phyloP scores from a whole-genome alignment of 768 basidiomycete genomes.

The Podaxis pistillaris region DNA sequence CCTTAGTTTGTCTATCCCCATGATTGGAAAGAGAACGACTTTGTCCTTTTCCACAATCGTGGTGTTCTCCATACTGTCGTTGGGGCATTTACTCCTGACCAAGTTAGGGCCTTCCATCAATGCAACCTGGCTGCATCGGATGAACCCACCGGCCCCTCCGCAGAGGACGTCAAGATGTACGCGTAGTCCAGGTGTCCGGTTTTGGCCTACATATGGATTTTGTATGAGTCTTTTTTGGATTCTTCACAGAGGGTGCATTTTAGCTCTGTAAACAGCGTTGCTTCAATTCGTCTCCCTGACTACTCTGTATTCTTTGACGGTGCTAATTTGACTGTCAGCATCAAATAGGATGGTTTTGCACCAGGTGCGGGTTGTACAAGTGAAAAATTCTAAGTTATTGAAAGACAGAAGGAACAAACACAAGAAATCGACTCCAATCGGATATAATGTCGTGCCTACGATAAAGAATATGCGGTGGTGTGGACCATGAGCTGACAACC shows the following conservation, averaged over 20 bases:
- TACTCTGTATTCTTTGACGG: no score
- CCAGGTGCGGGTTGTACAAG: no score
- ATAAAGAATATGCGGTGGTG: no score
- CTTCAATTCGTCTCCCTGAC: no score
- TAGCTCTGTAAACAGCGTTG: no score
- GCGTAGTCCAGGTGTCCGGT: slow-evolving; percentile 30
- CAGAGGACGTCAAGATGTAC: slow-evolving; percentile 65
- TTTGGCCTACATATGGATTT: neutral
- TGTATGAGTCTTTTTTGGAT: neutral
- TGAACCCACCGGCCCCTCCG: slow-evolving; percentile 64
- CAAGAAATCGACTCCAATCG: no score
- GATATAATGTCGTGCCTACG: no score
- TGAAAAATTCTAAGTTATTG: no score
- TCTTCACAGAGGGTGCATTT: neutral
- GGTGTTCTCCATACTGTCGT: slow-evolving; percentile 80
- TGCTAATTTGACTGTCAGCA: no score
- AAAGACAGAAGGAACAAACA: no score
- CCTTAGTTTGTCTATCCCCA: slow-evolving; percentile 79
- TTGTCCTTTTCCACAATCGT: slow-evolving; percentile 86
- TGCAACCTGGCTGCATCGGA: slow-evolving; percentile 85
- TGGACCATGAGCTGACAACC: no score
- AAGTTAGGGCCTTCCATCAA: slow-evolving; percentile 78
- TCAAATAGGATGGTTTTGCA: no score
- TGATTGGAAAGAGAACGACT: slow-evolving; percentile 75
- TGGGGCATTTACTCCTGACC: slow-evolving; percentile 66